Percentiles rank a stretch among this genome's conserved stretches.
phyloP scores from a whole-genome alignment of 179 eudicot genomes.

The Vitellaria paradoxa region DNA sequence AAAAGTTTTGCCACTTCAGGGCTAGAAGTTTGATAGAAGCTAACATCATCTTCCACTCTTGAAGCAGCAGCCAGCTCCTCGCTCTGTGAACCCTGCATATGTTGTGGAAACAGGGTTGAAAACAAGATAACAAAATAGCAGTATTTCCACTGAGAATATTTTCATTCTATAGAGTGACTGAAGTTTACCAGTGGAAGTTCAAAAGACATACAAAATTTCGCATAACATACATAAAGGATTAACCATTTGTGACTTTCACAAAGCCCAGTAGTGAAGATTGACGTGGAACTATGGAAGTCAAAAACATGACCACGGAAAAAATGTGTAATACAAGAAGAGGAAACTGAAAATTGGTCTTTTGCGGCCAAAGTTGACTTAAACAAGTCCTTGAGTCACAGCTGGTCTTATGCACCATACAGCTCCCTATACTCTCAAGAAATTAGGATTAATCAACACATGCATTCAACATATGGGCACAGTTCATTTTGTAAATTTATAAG shows the following conservation, averaged over 20 bases:
- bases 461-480: not conserved
- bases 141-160: not conserved
- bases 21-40: constrained; percentile 77
- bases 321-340: not conserved
- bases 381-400: not conserved
- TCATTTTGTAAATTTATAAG: not conserved
- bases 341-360: too few species aligned
- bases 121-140: not conserved
- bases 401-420: not conserved
- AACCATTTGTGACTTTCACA: too few species aligned
- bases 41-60: constrained; percentile 65
- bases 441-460: not conserved
- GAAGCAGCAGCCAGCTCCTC: constrained; percentile 74
- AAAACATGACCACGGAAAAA: not conserved
- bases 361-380: too few species aligned
- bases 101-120: not conserved
- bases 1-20: constrained; percentile 75
- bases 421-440: not conserved
- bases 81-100: constrained; percentile 62
- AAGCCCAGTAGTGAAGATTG: too few species aligned
- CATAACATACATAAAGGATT: not conserved
- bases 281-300: too few species aligned
- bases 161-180: not conserved
- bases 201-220: not conserved
- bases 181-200: not conserved